phyloP scores from a whole-genome alignment of 805 yeast species.

The Teunomyces barrocoloradensis region DNA sequence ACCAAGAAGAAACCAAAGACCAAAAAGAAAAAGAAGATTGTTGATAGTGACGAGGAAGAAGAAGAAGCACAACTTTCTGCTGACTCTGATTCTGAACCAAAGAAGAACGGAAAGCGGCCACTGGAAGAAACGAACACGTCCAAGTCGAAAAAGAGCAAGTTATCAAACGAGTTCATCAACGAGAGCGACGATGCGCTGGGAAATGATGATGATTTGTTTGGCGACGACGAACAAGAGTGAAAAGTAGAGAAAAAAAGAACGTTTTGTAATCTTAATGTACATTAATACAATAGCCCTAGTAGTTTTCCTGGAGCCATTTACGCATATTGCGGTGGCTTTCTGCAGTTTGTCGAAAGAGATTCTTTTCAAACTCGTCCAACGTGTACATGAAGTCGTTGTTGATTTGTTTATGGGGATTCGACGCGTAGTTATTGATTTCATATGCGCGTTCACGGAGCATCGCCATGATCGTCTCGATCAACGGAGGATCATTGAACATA shows the following conservation, averaged over 20 bases:
- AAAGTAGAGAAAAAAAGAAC: no score
- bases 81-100: conserved; percentile 7
- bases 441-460: conserved; percentile 66
- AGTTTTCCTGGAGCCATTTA: conserved; percentile 29
- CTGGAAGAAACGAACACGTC: conserved; percentile 33
- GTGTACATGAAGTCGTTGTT: conserved; percentile 55
- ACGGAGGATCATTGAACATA: conserved; percentile 63
- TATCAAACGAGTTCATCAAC: conserved; percentile 35
- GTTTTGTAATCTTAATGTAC: conserved; percentile 4
- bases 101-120: conserved; percentile 19
- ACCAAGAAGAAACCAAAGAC: conserved; percentile 13
- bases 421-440: conserved; percentile 70
- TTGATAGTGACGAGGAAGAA: conserved; percentile 33
- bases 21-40: conserved; percentile 26
- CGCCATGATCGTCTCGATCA: conserved; percentile 48
- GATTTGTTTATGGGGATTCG: conserved; percentile 48
- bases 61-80: conserved; percentile 10
- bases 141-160: conserved; percentile 30
- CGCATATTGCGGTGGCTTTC: conserved; percentile 43
- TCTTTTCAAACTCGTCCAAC: conserved; percentile 75
- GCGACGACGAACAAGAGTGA: conserved; percentile 17
- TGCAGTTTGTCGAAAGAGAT: conserved; percentile 51
- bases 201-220: conserved; percentile 18
- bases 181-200: conserved; percentile 49
- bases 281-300: neutral